Conservation (phyloP, 768 basidiomycete species). For the Ramaria rubella region DNA sequence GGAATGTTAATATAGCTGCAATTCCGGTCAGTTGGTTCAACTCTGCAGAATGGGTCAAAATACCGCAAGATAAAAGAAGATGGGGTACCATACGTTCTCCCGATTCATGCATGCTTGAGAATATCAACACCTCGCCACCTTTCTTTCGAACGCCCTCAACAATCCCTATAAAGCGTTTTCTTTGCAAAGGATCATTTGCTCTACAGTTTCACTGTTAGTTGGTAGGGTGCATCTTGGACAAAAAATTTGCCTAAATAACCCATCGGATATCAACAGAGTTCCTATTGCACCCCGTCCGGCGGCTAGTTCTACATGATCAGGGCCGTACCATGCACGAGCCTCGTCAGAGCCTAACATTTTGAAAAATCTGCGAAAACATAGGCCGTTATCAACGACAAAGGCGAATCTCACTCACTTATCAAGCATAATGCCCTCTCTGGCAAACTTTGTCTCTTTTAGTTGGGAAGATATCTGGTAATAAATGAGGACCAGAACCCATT, state of each 20-base stretch:
- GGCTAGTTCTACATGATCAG: constrained; percentile 87
- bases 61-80: neutral
- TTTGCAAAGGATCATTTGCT: constrained; percentile 66
- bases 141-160: constrained; percentile 85
- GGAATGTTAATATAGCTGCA: constrained; percentile 93
- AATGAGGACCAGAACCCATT: neutral
- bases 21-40: constrained; percentile 94
- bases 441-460: constrained; percentile 94
- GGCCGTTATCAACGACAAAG: neutral
- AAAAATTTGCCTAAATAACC: constrained; percentile 70
- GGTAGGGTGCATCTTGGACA: neutral
- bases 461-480: constrained; percentile 55
- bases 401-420: constrained; percentile 56
- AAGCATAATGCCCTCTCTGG: constrained; percentile 82
- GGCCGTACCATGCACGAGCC: constrained; percentile 97
- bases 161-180: constrained; percentile 80
- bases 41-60: constrained; percentile 42
- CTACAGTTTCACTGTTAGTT: constrained; percentile 31
- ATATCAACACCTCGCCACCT: constrained; percentile 91
- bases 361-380: constrained; percentile 64
- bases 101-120: constrained; percentile 99
- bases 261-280: constrained; percentile 90
- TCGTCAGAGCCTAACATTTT: constrained; percentile 96
- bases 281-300: constrained; percentile 92
- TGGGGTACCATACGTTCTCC: constrained; percentile 79